Percentiles rank a stretch among this genome's conserved stretches.
These are phyloP conservation scores for Colletotrichum sp. DNA, from an alignment of 2,329 filamentous ascomycete genomes.

Conservation along the genomic window DNA sequence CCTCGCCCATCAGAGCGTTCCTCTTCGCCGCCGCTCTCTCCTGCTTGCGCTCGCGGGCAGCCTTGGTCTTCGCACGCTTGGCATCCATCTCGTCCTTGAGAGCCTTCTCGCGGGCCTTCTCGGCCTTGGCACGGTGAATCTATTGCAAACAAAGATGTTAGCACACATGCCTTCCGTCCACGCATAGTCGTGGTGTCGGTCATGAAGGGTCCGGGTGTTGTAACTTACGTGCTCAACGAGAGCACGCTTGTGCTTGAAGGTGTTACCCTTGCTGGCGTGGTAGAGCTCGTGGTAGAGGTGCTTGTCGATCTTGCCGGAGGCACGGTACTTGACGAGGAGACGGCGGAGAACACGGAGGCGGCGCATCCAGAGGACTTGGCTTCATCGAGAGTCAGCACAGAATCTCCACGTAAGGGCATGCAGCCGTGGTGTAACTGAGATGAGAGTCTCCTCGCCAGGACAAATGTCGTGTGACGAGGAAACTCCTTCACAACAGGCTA, in stretches of 20 bases:
- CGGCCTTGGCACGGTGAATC: slow-evolving; percentile 99
- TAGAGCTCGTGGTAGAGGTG: slow-evolving; percentile 99
- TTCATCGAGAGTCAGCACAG: slow-evolving; percentile 43
- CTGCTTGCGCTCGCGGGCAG: slow-evolving; percentile 96
- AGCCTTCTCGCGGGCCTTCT: slow-evolving; percentile 94
- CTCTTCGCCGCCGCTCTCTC: slow-evolving; percentile 93
- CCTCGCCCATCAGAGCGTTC: slow-evolving; percentile 80
- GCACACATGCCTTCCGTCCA: background rate
- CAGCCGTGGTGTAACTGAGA: background rate
- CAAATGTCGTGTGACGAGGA: background rate
- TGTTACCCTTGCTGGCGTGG: slow-evolving; percentile 99
- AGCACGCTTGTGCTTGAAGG: slow-evolving; percentile 99
- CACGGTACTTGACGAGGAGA: slow-evolving; percentile 99
- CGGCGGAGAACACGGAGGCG: slow-evolving; percentile 98
- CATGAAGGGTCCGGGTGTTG: background rate
- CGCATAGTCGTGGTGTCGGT: too few species aligned
- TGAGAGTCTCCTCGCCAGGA: background rate
- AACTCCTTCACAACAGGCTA: background rate
- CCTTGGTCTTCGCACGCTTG: slow-evolving; percentile 99
- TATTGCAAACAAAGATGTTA: slow-evolving; percentile 41
- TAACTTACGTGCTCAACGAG: slow-evolving; percentile 98
- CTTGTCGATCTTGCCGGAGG: slow-evolving; percentile 99
- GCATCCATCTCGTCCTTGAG: slow-evolving; percentile 99
- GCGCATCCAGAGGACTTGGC: slow-evolving; percentile 99
- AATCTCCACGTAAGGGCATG: background rate